These are phyloP conservation scores for Schizophyllum commune DNA, from an alignment of 1,284 basidiomycete species.

Conservation along the genomic window DNA sequence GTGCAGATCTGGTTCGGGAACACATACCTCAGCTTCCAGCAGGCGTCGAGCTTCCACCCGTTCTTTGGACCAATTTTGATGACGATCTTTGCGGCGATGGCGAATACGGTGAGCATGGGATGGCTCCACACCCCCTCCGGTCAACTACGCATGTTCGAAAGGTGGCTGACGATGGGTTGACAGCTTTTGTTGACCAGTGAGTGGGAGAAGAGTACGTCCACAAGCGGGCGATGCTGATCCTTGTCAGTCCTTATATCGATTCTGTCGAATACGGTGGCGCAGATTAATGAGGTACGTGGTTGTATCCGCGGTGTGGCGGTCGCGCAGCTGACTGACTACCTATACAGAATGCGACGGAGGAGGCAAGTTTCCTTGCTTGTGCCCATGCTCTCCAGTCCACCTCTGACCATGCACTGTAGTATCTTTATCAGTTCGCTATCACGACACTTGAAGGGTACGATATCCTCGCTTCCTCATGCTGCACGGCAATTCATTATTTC, in stretches of 20 bases:
- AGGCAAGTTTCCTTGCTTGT: slow-evolving; percentile 35
- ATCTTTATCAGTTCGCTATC: slow-evolving; percentile 84
- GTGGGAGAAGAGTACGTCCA: slow-evolving; percentile 16
- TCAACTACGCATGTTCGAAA: no score
- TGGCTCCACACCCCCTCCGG: no score
- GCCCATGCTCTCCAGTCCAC: slow-evolving; percentile 2
- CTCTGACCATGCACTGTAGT: slow-evolving; percentile 32
- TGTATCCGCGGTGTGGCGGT: neutral
- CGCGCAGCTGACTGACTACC: neutral
- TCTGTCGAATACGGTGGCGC: slow-evolving; percentile 77
- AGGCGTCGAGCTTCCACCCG: slow-evolving; percentile 73
- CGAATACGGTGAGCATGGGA: slow-evolving; percentile 71
- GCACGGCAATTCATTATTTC: neutral
- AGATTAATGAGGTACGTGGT: slow-evolving; percentile 63
- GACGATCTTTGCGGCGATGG: slow-evolving; percentile 76
- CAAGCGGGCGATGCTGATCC: neutral
- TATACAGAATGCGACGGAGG: slow-evolving; percentile 70
- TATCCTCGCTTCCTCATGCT: slow-evolving; percentile 22
- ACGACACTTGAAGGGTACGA: slow-evolving; percentile 83
- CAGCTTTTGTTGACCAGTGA: slow-evolving; percentile 57
- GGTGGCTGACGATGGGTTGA: neutral
- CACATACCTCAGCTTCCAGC: slow-evolving; percentile 59
- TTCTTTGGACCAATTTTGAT: slow-evolving; percentile 82
- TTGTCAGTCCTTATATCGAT: slow-evolving; percentile 74
- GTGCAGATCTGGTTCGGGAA: slow-evolving; percentile 83